Evolutionary conservation across 208 protist genomes (phyloP).

Genomic region (Crithidia sp.): DNA sequence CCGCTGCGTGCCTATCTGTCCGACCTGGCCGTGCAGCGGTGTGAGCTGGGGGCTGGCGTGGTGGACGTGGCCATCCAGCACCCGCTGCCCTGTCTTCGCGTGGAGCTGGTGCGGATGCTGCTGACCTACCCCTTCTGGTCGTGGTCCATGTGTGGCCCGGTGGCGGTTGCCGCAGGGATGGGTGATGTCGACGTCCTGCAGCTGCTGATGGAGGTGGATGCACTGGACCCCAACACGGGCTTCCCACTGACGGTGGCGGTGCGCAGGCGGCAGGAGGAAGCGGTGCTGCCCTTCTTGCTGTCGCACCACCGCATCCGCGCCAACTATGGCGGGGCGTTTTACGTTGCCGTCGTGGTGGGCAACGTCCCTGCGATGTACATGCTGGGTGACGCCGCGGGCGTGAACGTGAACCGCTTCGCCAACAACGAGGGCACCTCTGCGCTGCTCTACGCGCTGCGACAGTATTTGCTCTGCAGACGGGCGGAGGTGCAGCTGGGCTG

Average conservation of each 20-base stretch:
- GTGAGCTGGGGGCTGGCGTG: conserved; percentile 28
- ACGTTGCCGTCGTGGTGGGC: conserved; percentile 32
- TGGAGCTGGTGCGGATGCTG: conserved; percentile 31
- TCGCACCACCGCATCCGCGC: conserved; percentile 33
- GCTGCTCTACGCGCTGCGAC: conserved; percentile 43
- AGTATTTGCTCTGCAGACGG: conserved; percentile 16
- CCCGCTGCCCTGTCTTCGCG: conserved; percentile 29
- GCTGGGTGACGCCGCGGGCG: conserved; percentile 19
- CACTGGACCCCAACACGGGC: conserved; percentile 49
- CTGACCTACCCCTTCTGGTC: conserved; percentile 31
- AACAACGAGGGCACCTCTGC: conserved; percentile 41
- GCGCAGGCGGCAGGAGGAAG: conserved; percentile 25
- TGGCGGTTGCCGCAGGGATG: conserved; percentile 43
- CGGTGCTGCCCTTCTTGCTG: conserved; percentile 29
- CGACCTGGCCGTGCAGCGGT: background rate
- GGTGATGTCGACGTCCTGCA: conserved; percentile 36
- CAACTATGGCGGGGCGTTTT: conserved; percentile 49
- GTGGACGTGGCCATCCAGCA: conserved; percentile 53
- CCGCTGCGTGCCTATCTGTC: conserved; percentile 8
- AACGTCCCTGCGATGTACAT: conserved; percentile 30
- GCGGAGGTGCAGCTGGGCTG: conserved; percentile 1
- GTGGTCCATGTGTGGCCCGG: conserved; percentile 48
- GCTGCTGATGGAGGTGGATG: conserved; percentile 34
- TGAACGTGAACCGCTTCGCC: conserved; percentile 46
- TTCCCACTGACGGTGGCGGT: conserved; percentile 49